Base-by-base conservation (phyloP, 2,329 filamentous ascomycete species). In the Colletotrichum zoysiae region DNA sequence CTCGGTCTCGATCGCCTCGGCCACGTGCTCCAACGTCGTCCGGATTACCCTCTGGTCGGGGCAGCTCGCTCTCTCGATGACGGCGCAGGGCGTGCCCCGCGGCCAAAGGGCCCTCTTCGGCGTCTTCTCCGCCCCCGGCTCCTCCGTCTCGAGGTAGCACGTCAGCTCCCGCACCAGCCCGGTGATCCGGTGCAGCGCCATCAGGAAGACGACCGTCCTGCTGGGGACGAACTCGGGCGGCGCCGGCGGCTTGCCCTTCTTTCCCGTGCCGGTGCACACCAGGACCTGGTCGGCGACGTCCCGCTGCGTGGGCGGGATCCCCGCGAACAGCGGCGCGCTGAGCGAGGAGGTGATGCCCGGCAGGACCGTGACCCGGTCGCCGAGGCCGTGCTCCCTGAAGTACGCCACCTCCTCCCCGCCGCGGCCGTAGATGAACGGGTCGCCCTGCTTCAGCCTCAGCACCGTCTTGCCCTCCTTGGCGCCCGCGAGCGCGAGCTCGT, bases 381-480 rank as follows among this genome's bases (percentile, higher is more conserved):
- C 87, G 70, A 92, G 91, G 1, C 95, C 94, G 59, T 92, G 87
- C 3, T 84, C 83, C 2, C 90, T 86, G 86, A 99, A 98, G 79
- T 93, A 97, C 40, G 90, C 89, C 50, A 94, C 93, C 81, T 99
- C 96, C 80, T 99, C 96, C 44, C 94, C 96, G 67, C 96, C 96
- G 50, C 96, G 91, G 50, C 96, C 96, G 81, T 98, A 99, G 50
- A 99, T 89, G 82, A 97, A 99, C 0, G 96, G 96, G 78, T 99
- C 96, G 57, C 96, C 96, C 80, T 99, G 96, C 84, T 99, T 99
- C 56, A 99, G 86, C 3, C 96, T 89, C 44, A 99, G 86, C 0
- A 99, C 96, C 1, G 90, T 93, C 79, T 93, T 90, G 16, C 96
- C 96, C 26, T 82, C 81, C 6, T 77, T 79, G 20, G 86, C 85